Conservation (phyloP, 257 asterid genomes). For the Verbascum thapsus region DNA sequence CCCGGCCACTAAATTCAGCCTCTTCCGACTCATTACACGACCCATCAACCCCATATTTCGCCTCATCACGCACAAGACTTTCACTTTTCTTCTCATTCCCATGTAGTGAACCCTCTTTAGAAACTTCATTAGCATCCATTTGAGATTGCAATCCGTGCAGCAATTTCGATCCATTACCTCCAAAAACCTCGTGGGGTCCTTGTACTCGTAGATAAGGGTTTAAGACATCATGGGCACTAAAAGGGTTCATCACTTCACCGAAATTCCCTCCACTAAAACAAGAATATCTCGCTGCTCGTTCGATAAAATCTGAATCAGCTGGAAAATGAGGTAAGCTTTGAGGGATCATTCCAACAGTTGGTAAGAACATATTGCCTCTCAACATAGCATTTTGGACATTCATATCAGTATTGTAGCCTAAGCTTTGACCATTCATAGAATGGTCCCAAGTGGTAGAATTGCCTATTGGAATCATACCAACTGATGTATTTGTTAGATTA, state of each 20-base stretch:
- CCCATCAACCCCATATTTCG: constrained; percentile 40
- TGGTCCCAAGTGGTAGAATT: constrained; percentile 71
- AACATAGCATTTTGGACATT: constrained; percentile 53
- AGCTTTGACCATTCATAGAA: constrained; percentile 41
- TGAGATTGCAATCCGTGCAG: constrained; percentile 30
- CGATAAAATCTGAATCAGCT: constrained; percentile 77
- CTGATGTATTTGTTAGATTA: constrained; percentile 43
- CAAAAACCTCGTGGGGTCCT: constrained; percentile 46
- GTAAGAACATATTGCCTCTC: constrained; percentile 60
- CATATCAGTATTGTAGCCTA: constrained; percentile 58
- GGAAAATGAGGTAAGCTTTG: constrained; percentile 74
- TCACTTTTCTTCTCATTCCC: constrained; percentile 53
- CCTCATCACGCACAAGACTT: constrained; percentile 45
- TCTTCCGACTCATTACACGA: constrained; percentile 64
- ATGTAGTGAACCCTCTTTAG: constrained; percentile 39
- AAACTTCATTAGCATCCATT: constrained; percentile 39
- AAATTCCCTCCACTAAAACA: constrained; percentile 82
- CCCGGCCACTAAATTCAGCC: constrained; percentile 70
- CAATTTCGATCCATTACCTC: no score
- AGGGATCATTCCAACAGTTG: constrained; percentile 55
- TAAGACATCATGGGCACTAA: constrained; percentile 28
- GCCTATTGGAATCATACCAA: constrained; percentile 49
- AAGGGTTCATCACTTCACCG: constrained; percentile 57
- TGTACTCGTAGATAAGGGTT: constrained; percentile 47
- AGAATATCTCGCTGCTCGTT: constrained; percentile 88